Evolutionary conservation across 352 stramenopile genomes (phyloP), one percentile per base, ranked within the genome.

Genomic region (Phytophthora ohioensis): DNA sequence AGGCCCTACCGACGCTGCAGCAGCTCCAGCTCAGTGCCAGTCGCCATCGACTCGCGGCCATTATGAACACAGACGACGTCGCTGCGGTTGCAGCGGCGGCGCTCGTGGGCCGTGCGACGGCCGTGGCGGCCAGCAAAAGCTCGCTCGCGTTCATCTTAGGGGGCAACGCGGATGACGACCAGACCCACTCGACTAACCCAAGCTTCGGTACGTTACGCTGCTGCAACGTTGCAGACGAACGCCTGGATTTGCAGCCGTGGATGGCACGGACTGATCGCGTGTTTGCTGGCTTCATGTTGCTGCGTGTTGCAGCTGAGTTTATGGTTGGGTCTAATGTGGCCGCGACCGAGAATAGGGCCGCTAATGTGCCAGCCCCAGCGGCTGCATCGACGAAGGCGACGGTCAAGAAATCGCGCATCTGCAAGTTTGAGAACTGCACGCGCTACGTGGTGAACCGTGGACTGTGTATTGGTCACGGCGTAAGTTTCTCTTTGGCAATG

Each of bases 381-480:
- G 38, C 41, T 5, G 46, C 55, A 11, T 46, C 63, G 13, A 12
- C 57, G 10, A 73, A 70, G 21, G 30, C 49, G 52, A 42, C 75
- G 13, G 69, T 89, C 27, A 89, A 91, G 61, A 90, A 88, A 41
- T 91, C 85, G 59, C 82, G 87, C 31, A 90, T 91, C 39, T 94
- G 87, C 75, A 91, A 91, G 64, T 80, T 90, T 53, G 80, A 92
- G 8, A 81, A 81, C 61, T 94, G 87, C 71, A 91, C 82, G 21
- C 81, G 82, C 39, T 93, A 92, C 62, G 82, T 91, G 41, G 82
- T 92, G 31, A 91, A 91, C 69, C 85, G 85, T 47, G 86, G 88
- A 12, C 76, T 91, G 12, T 94, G 85, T 57, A 91, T 91, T 60
- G 82, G 82, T 51, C 87, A 94, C 65, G 87, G 87, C 32, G 74